Conservation (phyloP, 2,329 filamentous ascomycete species). For the Hortaea werneckii region DNA sequence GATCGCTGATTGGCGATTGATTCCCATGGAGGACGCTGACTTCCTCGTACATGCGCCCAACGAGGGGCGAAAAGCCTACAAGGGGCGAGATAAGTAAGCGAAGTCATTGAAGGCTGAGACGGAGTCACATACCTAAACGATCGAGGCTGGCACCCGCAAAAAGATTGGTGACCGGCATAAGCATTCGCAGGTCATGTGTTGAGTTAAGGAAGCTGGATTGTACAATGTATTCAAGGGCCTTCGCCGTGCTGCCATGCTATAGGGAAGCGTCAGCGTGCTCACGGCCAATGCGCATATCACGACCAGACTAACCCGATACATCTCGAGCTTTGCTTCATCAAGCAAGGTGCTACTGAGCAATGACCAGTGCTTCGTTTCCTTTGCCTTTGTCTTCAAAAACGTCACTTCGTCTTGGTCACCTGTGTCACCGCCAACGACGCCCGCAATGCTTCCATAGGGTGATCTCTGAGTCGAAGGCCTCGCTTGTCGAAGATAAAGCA, state of each 20-base stretch:
- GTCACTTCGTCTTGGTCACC: conserved; percentile 66
- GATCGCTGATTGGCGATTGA: conserved; percentile 63
- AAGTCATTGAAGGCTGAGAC: neutral
- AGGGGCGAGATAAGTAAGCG: neutral
- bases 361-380: conserved; percentile 76
- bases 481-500: conserved; percentile 85
- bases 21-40: conserved; percentile 63
- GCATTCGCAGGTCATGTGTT: conserved; percentile 61
- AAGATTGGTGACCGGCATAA: conserved; percentile 64
- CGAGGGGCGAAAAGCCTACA: conserved; percentile 47
- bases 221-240: conserved; percentile 66
- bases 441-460: conserved; percentile 13
- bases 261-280: neutral
- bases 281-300: neutral
- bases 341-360: conserved; percentile 74
- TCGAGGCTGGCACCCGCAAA: conserved; percentile 66
- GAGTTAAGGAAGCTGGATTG: conserved; percentile 73
- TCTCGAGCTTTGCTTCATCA: conserved; percentile 71
- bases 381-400: conserved; percentile 77
- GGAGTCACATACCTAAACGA: conserved; percentile 50
- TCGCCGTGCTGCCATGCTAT: conserved; percentile 24
- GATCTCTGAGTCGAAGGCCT: conserved; percentile 48
- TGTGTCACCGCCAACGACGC: conserved; percentile 15
- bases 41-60: conserved; percentile 48
- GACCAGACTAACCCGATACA: conserved; percentile 54